A percentile compares a stretch with the other conserved stretches of the same genome.
Evolutionary conservation across 2,329 filamentous ascomycete species (phyloP).

Genomic region (Hirsutella thompsonii): DNA sequence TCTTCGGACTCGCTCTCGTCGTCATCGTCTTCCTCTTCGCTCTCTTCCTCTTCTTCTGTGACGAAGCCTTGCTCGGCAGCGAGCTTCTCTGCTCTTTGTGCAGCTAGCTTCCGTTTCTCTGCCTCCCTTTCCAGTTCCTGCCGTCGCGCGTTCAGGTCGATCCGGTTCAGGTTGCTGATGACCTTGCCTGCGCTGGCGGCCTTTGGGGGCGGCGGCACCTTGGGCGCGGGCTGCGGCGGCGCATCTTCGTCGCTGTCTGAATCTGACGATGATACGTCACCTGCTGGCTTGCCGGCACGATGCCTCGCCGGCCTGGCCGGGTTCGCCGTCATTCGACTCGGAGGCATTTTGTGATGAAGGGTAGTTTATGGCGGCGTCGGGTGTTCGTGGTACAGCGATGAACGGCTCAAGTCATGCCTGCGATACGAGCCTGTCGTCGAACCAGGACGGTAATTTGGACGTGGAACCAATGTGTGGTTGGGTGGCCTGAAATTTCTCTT

Average conservation of each 20-base stretch:
- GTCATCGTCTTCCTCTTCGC: conserved; percentile 18
- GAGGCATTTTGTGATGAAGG: conserved; percentile 34
- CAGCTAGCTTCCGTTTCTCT: conserved; percentile 32
- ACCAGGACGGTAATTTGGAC: too few relatives aligned
- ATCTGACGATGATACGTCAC: conserved; percentile 40
- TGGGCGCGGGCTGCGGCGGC: conserved; percentile 13
- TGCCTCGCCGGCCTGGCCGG: conserved; percentile 69
- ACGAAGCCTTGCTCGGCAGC: conserved; percentile 51
- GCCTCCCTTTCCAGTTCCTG: conserved; percentile 29
- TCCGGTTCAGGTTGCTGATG: conserved; percentile 36
- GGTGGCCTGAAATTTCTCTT: too few relatives aligned
- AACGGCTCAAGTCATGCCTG: too few relatives aligned
- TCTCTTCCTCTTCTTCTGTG: conserved; percentile 38
- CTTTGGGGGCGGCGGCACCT: conserved; percentile 43
- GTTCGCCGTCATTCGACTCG: conserved; percentile 89
- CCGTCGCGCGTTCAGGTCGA: conserved; percentile 35
- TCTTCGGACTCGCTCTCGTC: conserved; percentile 29
- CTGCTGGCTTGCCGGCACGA: conserved; percentile 67
- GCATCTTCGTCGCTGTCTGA: conserved; percentile 31
- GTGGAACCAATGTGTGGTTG: too few relatives aligned
- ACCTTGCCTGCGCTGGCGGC: conserved; percentile 43
- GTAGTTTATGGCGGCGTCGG: conserved; percentile 3
- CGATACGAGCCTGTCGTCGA: too few relatives aligned
- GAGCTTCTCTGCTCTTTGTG: conserved; percentile 34
- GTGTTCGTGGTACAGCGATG: too few relatives aligned